These are phyloP conservation scores for Desmodesmus armatus DNA, from an alignment of 139 green algal genomes.

Conservation along the genomic window DNA sequence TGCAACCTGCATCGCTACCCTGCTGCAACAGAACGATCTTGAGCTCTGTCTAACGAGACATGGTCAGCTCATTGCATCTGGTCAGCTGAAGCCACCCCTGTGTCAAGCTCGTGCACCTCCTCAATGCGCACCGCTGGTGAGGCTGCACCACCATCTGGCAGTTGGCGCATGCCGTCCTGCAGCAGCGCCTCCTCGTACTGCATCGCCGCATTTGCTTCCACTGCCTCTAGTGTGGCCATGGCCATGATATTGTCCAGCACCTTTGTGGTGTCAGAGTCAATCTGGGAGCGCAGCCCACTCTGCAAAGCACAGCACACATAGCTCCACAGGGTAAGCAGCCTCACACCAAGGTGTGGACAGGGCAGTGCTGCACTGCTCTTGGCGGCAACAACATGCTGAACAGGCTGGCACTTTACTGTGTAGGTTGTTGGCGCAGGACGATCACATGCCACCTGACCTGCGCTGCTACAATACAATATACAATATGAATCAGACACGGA, in stretches of 20 bases:
- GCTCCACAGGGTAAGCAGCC: not conserved
- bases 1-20: no score
- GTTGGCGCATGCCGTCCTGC: not conserved
- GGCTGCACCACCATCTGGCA: not conserved
- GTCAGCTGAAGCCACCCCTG: no score
- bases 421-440: not conserved
- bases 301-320: not conserved
- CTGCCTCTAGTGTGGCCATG: constrained; percentile 4
- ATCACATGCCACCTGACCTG: not conserved
- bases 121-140: constrained; percentile 13
- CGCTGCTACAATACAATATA: not conserved
- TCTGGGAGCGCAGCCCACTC: not conserved
- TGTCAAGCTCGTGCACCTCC: not conserved
- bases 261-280: constrained; percentile 23
- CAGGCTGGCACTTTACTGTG: not conserved
- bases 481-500: no score
- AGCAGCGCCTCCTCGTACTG: not conserved
- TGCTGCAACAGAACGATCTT: no score
- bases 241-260: constrained; percentile 38
- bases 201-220: no score
- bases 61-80: no score
- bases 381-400: no score
- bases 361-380: not conserved
- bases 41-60: no score
- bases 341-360: not conserved